A percentile compares a stretch with the other conserved stretches of the same genome.
phyloP scores from a whole-genome alignment of 2,329 filamentous ascomycete species.

The Pseudofabraea citricarpa region DNA sequence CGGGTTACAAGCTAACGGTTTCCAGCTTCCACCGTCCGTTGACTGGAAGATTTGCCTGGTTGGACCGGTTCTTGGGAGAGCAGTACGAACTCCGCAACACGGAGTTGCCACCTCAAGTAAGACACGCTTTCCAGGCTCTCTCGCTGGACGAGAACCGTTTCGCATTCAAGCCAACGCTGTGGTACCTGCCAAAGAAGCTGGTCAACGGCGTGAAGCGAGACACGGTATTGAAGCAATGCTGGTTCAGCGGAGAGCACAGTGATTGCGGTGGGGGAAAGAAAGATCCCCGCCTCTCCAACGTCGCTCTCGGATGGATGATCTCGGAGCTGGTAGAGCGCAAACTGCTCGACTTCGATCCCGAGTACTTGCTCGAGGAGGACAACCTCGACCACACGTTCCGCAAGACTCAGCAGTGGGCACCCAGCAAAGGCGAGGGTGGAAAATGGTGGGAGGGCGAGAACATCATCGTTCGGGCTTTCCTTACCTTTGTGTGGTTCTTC shows the following conservation, averaged over 20 bases:
- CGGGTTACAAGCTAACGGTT: too few relatives aligned
- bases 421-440: not conserved
- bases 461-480: not conserved
- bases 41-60: not conserved
- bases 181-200: slow-evolving; percentile 14
- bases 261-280: slow-evolving; percentile 1
- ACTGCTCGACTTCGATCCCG: not conserved
- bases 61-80: not conserved
- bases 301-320: not conserved
- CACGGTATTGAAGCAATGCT: slow-evolving; percentile 1
- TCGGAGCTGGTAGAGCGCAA: not conserved
- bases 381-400: not conserved
- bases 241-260: slow-evolving; percentile 2
- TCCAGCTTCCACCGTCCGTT: not conserved
- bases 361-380: not conserved
- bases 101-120: slow-evolving; percentile 23
- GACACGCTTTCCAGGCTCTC: slow-evolving; percentile 41
- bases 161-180: slow-evolving; percentile 29
- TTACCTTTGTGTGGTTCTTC: not conserved
- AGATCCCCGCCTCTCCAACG: not conserved
- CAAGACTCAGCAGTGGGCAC: not conserved
- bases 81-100: not conserved
- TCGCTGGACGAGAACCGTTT: slow-evolving; percentile 38
- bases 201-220: not conserved
- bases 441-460: not conserved